Base-by-base conservation (phyloP, 495 filamentous ascomycete species). In the Daldinia decipiens region DNA sequence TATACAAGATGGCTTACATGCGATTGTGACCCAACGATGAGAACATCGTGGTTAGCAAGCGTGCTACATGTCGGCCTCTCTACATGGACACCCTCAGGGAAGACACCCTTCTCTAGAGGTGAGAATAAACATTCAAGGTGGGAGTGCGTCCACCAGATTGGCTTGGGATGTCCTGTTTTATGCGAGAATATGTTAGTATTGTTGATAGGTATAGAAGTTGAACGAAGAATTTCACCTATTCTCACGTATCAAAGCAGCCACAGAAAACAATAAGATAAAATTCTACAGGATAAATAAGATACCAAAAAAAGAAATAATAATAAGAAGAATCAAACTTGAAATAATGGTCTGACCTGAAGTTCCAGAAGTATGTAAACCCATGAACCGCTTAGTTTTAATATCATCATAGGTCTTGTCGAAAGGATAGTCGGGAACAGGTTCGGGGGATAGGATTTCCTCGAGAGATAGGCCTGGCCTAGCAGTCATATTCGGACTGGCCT, bases 71-170 rank as follows among this genome's bases (percentile, higher is more conserved):
- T 71, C 1, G 29, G 62, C 13, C 56, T 67, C 52, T 68, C 65
- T 11, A 32, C 63, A n/a, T 60, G 59, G 29, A 36, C 39, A 9
- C 61, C 64, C 29, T 67, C 47, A 29, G 74, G 74, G 4, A 74
- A 56, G 8, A 69, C 65, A 32, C 45, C 62, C 26, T 70, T 24
- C 17, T 76, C 65, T 9, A 72, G 40, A 2, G 55, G 65, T 5
- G 73, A 70, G 31, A 59, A 65, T 5, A 76, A 56, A n/a, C 65
- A 70, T 24, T 65, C 58, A 12, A 74, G 59, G 31, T 73, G 71
- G 1, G 65, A 43, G 47, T 76, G 74, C 7, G 72, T 76, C 74
- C 74, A 76, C 62, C 70, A 76, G 1, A 76, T 74, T 9, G 72
- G 72, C 52, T 76, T 76, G 0, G 74, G 74, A 39, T 76, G 74